These are phyloP conservation scores for Ophiosphaerella korrae DNA, from an alignment of 2,329 filamentous ascomycete species.

Conservation along the genomic window DNA sequence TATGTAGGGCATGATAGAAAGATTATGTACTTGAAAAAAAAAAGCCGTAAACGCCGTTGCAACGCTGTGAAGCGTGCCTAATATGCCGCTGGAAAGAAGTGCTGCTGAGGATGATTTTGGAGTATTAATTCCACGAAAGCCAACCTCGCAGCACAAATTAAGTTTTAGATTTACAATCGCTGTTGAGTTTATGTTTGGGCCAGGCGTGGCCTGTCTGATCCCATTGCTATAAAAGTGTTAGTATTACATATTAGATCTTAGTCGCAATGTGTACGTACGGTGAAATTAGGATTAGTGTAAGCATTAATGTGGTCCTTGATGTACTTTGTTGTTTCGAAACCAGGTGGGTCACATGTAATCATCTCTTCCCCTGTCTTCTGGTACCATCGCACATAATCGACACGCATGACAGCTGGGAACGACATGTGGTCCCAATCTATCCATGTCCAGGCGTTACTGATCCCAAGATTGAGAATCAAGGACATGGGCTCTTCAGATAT, in stretches of 20 bases:
- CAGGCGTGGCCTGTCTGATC: slow-evolving; percentile 42
- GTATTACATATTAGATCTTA: background rate
- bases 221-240: slow-evolving; percentile 32
- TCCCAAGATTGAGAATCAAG: slow-evolving; percentile 59
- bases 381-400: slow-evolving; percentile 63
- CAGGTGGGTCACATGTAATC: slow-evolving; percentile 61
- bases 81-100: background rate
- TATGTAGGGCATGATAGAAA: background rate
- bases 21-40: no score
- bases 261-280: slow-evolving; percentile 44
- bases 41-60: background rate
- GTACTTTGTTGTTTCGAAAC: slow-evolving; percentile 59
- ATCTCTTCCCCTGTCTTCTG: slow-evolving; percentile 55
- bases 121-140: background rate
- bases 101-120: background rate
- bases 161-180: slow-evolving; percentile 38
- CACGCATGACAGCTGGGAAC: slow-evolving; percentile 59
- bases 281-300: slow-evolving; percentile 58
- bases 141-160: background rate
- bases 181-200: slow-evolving; percentile 53
- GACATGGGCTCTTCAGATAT: slow-evolving; percentile 61
- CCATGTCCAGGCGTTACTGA: slow-evolving; percentile 56
- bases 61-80: background rate
- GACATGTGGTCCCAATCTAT: slow-evolving; percentile 52
- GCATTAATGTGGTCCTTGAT: slow-evolving; percentile 55